Base-by-base conservation (phyloP, 2,329 filamentous ascomycete species). In the Chaetomium olivaceum region DNA sequence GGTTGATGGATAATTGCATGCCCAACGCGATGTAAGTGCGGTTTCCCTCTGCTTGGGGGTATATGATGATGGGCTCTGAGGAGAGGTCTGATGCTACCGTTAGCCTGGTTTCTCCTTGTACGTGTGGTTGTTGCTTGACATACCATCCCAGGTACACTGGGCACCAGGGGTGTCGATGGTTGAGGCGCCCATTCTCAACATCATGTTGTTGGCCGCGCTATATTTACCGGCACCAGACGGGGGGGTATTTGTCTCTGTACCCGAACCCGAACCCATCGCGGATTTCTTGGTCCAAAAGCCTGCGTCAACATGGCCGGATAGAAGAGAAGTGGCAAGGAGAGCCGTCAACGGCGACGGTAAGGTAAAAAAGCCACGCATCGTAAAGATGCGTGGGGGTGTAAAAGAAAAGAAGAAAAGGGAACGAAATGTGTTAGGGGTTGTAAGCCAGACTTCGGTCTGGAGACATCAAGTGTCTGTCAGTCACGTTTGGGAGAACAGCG, bases 21-120 rank as follows among this genome's bases (percentile, higher is more conserved):
- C 54, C 63, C 14, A 69, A 29, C 29, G 69, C 65, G 29, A 70
- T 52, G 63, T 69, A 71, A n/a, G 69, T 71, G 46, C 36, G 58
- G 61, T 69, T 71, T 27, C 14, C n/a, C 11, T 63, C 43, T 21
- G 66, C 68, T 25, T 59, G 33, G 25, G 66, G 62, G 48, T 60
- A 68, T 9, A 63, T 56, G 33, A 71, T 55, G 55, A 69, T 63
- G 25, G 69, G 68, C 16, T 65, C 64, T 1, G 43, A 46, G n/a
- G 64, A 55, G 19, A 69, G 29, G 25, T 71, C 69, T 71, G 51
- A 1, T 9, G 25, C 58, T n/a, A 3, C 2, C 29, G 65, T 58
- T 54, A 58, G 63, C 23, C 23, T 51, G 19, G 12, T 2, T 36
- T 56, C 9, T 12, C 9, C 21, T 36, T 8, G 1, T 7, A 11